A percentile compares a stretch with the other conserved stretches of the same genome.
These are phyloP conservation scores for Penicillium simplicissimum DNA, from an alignment of 495 filamentous ascomycete genomes.

Conservation along the genomic window DNA sequence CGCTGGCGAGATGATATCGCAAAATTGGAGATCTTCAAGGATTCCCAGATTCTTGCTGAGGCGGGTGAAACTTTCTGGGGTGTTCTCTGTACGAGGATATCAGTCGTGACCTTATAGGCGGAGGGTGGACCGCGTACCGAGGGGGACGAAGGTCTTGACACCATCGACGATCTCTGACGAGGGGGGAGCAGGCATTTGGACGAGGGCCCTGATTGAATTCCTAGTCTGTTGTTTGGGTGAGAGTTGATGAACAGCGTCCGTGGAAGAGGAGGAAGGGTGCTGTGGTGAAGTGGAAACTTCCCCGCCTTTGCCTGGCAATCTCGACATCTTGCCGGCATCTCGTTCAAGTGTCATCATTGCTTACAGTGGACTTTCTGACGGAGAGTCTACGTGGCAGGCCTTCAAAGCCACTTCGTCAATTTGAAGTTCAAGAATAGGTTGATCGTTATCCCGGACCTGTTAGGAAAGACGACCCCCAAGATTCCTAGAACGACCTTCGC, in stretches of 20 bases:
- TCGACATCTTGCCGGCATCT: too few species aligned
- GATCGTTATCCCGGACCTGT: too few species aligned
- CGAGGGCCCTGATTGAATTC: neutral
- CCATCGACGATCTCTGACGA: conserved; percentile 39
- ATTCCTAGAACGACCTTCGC: too few species aligned
- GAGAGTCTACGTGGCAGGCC: too few species aligned
- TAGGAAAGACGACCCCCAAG: too few species aligned
- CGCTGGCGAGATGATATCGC: conserved; percentile 59
- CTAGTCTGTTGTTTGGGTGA: neutral
- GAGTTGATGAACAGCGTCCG: neutral
- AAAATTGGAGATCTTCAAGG: conserved; percentile 51
- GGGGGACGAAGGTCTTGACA: conserved; percentile 41
- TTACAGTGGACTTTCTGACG: too few species aligned
- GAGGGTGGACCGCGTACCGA: conserved; percentile 28
- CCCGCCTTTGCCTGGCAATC: neutral
- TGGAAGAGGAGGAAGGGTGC: neutral
- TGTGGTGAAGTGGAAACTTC: neutral
- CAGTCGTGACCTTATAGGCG: neutral
- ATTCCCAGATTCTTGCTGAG: conserved; percentile 58
- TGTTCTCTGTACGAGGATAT: conserved; percentile 53
- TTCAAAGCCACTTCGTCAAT: too few species aligned
- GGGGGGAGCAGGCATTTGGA: conserved; percentile 30
- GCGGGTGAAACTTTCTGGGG: conserved; percentile 57
- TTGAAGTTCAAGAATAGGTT: too few species aligned
- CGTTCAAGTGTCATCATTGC: too few species aligned